Evolutionary conservation across 176 grass and related monocot species (phyloP), one percentile per base, ranked within the genome.

Genomic region (Bothriochloa decipiens): DNA sequence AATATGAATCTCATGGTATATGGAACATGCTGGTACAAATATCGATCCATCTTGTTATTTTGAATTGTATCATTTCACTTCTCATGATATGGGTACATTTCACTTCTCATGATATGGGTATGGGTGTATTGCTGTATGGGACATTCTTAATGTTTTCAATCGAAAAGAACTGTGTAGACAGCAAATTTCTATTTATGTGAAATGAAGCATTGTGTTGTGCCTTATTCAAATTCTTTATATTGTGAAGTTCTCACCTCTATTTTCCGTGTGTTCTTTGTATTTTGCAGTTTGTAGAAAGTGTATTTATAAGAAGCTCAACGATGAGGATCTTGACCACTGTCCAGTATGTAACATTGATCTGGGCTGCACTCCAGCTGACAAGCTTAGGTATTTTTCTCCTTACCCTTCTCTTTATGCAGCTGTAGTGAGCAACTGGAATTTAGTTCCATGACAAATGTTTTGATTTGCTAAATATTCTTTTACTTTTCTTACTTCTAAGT

Each of bases 211-310:
- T 76, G n/a, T 33, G 26, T n/a, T 76, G 20, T 76, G 12, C 70
- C 49, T 60, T 70, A 16, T 42, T 42, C 23, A 26, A 62, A 4
- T 65, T 43, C 36, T 81, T 8, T 66, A 47, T 25, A 14, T 39
- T 47, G 53, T 86, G 83, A 83, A 60, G 49, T 80, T 18, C 29
- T 23, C 68, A 80, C 39, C 53, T 60, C 60, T 87, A 26, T 32
- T 15, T 73, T 16, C 20, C 49, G 81, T 39, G 40, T 32, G 68
- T 78, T 41, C 41, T 82, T 82, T 89, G 45, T 37, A 74, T 82
- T 68, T 32, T 79, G 43, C 91, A 97, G 94, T 97, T 92, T 97
- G 94, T 89, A 89, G 89, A 74, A 94, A 93, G 81, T 97, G 94
- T 86, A 97, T 97, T 60, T 84, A 87, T 88, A 84, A 84, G 65